Percentiles rank a stretch among this genome's conserved stretches.
These are phyloP conservation scores for Digitaria exilis DNA, from an alignment of 202 grass and related monocot species.

Conservation along the genomic window DNA sequence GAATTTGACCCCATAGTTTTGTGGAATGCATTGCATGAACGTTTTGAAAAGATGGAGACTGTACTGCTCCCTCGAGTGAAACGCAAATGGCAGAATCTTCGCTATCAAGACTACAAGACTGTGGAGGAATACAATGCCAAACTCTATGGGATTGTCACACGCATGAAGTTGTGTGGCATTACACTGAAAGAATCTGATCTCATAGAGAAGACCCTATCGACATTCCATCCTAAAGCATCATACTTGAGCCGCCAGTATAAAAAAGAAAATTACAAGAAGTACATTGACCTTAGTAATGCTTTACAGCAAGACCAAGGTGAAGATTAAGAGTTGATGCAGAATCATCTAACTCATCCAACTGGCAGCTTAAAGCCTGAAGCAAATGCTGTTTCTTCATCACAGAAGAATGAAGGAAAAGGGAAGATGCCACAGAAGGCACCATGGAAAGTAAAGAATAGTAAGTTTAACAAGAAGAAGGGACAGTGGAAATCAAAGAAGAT, in stretches of 20 bases:
- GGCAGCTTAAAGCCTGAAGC: background rate
- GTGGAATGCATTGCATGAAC: background rate
- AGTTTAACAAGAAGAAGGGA: background rate
- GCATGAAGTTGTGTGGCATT: background rate
- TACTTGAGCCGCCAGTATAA: background rate
- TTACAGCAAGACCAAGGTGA: constrained; percentile 1
- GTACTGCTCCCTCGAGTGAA: background rate
- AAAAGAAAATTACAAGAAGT: background rate
- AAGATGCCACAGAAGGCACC: background rate
- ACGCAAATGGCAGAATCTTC: background rate
- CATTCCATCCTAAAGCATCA: background rate
- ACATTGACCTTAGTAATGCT: background rate
- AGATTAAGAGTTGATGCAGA: background rate
- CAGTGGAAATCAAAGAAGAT: background rate
- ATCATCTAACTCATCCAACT: background rate
- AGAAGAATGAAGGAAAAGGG: background rate
- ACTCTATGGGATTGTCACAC: background rate
- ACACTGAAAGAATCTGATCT: background rate
- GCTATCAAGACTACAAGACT: background rate
- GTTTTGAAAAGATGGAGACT: background rate
- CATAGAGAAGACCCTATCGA: background rate
- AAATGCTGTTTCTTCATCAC: background rate
- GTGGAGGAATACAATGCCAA: background rate
- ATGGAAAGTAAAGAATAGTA: too few relatives aligned
- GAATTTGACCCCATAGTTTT: background rate